phyloP scores from a whole-genome alignment of 1,284 basidiomycete species.

The Earliella scabrosa region DNA sequence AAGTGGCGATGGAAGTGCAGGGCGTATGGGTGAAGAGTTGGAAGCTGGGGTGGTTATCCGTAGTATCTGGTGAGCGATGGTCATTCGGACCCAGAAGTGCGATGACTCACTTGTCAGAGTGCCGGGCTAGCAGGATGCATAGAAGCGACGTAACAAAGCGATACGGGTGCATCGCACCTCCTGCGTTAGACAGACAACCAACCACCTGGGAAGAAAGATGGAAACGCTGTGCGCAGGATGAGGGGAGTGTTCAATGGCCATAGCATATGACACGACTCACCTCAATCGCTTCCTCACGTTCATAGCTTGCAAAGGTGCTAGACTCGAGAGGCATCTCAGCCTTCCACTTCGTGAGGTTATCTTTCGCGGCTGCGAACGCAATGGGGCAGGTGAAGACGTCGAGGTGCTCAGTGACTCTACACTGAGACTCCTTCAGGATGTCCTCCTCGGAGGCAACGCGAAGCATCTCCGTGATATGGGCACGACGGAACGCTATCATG shows the following conservation, averaged over 20 bases:
- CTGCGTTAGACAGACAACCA: slow-evolving; percentile 44
- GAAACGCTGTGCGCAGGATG: slow-evolving; percentile 36
- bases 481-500: slow-evolving; percentile 62
- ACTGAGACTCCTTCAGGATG: slow-evolving; percentile 45
- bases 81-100: neutral
- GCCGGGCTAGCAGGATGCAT: slow-evolving; percentile 39
- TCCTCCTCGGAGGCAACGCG: slow-evolving; percentile 51
- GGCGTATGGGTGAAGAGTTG: slow-evolving; percentile 45
- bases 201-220: slow-evolving; percentile 37
- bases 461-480: slow-evolving; percentile 55
- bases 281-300: slow-evolving; percentile 39
- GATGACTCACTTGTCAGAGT: slow-evolving; percentile 40
- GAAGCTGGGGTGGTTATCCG: slow-evolving; percentile 45
- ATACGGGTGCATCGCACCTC: slow-evolving; percentile 52
- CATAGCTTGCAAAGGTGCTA: slow-evolving; percentile 35
- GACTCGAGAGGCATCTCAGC: slow-evolving; percentile 45
- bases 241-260: neutral
- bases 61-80: too few species aligned
- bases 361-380: slow-evolving; percentile 39
- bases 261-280: slow-evolving; percentile 26
- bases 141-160: slow-evolving; percentile 49
- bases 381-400: slow-evolving; percentile 42
- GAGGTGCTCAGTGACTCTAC: slow-evolving; percentile 46
- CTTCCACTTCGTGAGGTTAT: slow-evolving; percentile 39
- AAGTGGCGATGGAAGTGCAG: slow-evolving; percentile 39